Conservation (phyloP, 23 red algal species). For the Chondrus crispus region DNA sequence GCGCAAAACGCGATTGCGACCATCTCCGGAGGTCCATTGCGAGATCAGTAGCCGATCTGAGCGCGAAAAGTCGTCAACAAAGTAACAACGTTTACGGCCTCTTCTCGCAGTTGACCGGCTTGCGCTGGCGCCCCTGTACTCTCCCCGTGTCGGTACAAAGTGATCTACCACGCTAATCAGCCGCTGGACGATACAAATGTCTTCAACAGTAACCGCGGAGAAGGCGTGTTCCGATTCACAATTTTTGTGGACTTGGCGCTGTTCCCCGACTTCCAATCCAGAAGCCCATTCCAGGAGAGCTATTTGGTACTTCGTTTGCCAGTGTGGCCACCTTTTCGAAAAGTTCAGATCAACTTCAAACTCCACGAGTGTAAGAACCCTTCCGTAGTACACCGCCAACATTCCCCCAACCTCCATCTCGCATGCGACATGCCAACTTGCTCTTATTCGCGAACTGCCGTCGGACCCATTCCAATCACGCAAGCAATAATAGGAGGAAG, state of each 20-base stretch:
- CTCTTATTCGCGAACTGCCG: not conserved
- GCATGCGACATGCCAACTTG: not conserved
- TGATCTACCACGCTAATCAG: not conserved
- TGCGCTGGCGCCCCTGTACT: too few relatives aligned
- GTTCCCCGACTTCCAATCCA: not conserved
- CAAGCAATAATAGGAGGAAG: too few relatives aligned
- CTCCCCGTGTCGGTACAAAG: not conserved
- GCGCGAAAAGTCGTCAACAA: slow-evolving; percentile 4
- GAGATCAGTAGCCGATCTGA: too few relatives aligned
- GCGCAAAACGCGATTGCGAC: too few relatives aligned
- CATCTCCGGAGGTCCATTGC: too few relatives aligned
- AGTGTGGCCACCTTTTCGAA: not conserved
- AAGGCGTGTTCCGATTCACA: not conserved
- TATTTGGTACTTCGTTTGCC: not conserved
- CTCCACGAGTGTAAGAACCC: not conserved
- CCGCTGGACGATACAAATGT: not conserved
- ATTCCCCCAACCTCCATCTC: not conserved
- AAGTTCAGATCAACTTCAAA: not conserved
- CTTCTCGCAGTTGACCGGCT: not conserved
- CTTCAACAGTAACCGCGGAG: not conserved
- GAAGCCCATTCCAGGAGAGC: not conserved
- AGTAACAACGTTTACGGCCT: not conserved
- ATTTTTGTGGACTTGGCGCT: not conserved
- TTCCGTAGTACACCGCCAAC: not conserved
- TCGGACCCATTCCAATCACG: too few relatives aligned